Percentiles rank a stretch among this genome's conserved stretches.
These are phyloP conservation scores for Dichotomocladium elegans DNA, from an alignment of 371 early-diverging fungal genomes.

Conservation along the genomic window DNA sequence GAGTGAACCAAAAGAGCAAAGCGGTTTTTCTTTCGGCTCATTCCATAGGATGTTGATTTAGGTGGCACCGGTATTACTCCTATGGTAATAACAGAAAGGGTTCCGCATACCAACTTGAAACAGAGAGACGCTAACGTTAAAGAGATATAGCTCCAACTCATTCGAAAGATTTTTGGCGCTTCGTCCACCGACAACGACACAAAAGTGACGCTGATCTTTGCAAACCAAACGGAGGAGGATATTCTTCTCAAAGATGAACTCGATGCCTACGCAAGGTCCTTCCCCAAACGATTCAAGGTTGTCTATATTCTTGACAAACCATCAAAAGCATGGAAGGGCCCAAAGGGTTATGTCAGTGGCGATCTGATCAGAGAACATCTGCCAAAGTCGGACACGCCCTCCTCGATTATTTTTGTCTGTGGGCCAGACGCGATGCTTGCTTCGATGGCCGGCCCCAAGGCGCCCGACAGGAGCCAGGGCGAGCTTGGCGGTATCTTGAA, in stretches of 20 bases:
- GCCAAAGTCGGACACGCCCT: slow-evolving; percentile 53
- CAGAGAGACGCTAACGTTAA: too few relatives aligned
- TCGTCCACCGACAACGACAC: slow-evolving; percentile 69
- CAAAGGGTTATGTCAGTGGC: slow-evolving; percentile 65
- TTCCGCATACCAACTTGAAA: too few relatives aligned
- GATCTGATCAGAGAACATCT: slow-evolving; percentile 65
- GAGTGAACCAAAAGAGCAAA: too few relatives aligned
- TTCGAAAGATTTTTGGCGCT: slow-evolving; percentile 65
- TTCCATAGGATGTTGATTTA: background rate
- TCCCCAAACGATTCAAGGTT: slow-evolving; percentile 80
- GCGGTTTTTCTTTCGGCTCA: background rate
- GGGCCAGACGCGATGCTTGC: slow-evolving; percentile 80
- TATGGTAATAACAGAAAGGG: slow-evolving; percentile 66
- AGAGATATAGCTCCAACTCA: slow-evolving; percentile 53
- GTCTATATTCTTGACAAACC: slow-evolving; percentile 78
- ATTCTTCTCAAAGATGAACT: slow-evolving; percentile 82
- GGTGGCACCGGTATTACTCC: slow-evolving; percentile 97
- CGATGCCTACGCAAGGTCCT: slow-evolving; percentile 58
- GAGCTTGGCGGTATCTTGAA: slow-evolving; percentile 76
- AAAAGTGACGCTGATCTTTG: slow-evolving; percentile 84
- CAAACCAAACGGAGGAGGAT: slow-evolving; percentile 82
- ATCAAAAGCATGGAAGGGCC: slow-evolving; percentile 59
- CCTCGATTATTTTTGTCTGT: slow-evolving; percentile 79
- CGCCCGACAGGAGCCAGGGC: slow-evolving; percentile 80
- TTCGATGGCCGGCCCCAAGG: slow-evolving; percentile 79